Percentiles rank a stretch among this genome's conserved stretches.
Conservation (phyloP, 768 basidiomycete genomes). For the Omphalotus guepiniiformis region DNA sequence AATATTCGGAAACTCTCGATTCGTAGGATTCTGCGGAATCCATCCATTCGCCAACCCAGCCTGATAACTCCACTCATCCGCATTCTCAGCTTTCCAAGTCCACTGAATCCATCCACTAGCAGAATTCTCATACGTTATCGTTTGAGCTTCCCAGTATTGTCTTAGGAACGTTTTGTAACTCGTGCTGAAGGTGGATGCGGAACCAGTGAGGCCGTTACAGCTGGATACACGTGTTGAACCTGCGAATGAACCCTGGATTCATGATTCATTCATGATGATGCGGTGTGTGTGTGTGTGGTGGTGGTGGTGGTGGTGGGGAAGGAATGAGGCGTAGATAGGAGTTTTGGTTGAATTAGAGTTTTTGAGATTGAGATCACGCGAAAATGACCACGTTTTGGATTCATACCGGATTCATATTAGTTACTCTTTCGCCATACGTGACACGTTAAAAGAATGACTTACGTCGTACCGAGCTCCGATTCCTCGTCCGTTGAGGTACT, state of each 20-base stretch:
- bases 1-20: slow-evolving; percentile 53
- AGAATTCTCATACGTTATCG: slow-evolving; percentile 59
- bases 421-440: too few relatives aligned
- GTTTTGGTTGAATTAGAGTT: not conserved
- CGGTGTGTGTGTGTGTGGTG: not conserved
- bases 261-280: not conserved
- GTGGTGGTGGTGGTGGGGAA: not conserved
- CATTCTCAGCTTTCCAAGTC: slow-evolving; percentile 81
- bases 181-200: slow-evolving; percentile 64
- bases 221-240: slow-evolving; percentile 72
- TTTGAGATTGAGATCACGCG: too few relatives aligned
- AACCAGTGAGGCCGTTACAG: slow-evolving; percentile 70
- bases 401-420: too few relatives aligned
- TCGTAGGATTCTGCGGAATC: slow-evolving; percentile 66
- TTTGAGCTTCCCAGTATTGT: slow-evolving; percentile 83
- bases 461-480: slow-evolving; percentile 56
- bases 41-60: slow-evolving; percentile 69
- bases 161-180: slow-evolving; percentile 80
- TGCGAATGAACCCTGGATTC: slow-evolving; percentile 41
- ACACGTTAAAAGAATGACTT: not conserved
- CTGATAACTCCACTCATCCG: slow-evolving; percentile 90
- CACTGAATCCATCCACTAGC: slow-evolving; percentile 74
- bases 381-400: too few relatives aligned
- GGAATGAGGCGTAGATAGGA: not conserved
- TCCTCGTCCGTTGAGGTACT: slow-evolving; percentile 82